Percentiles rank a stretch among this genome's conserved stretches.
Conservation (phyloP, 2,329 filamentous ascomycete species). For the Nothomitra cinnamomea region DNA sequence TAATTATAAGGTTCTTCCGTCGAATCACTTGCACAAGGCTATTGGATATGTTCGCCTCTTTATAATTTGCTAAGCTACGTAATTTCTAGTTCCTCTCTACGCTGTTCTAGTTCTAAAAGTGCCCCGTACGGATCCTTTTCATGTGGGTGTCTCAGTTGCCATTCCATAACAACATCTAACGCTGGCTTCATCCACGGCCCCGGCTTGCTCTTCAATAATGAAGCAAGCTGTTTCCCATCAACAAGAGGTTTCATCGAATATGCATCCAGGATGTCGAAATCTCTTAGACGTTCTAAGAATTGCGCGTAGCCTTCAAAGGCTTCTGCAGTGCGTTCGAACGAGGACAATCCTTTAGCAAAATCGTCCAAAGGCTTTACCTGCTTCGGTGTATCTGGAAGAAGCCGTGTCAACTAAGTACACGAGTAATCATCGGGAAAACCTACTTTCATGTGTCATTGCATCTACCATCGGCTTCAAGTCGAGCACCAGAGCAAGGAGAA, state of each 20-base stretch:
- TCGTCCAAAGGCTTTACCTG: not conserved
- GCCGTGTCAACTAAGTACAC: conserved; percentile 1
- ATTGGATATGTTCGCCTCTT: not conserved
- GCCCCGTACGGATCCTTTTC: conserved; percentile 40
- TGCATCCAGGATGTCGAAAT: conserved; percentile 33
- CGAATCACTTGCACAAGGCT: no score
- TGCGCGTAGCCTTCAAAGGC: conserved; percentile 33
- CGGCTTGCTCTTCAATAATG: conserved; percentile 47
- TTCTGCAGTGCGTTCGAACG: conserved; percentile 15
- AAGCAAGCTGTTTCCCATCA: conserved; percentile 57
- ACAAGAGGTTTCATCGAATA: conserved; percentile 34
- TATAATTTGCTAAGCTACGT: not conserved
- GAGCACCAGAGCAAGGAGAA: conserved; percentile 33
- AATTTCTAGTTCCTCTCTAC: conserved; percentile 30
- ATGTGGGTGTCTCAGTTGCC: conserved; percentile 71
- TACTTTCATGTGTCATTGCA: not conserved
- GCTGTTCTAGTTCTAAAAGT: conserved; percentile 39
- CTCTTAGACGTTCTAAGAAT: conserved; percentile 34
- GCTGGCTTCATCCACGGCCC: conserved; percentile 75
- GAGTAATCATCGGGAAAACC: not conserved
- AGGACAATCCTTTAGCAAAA: conserved; percentile 3
- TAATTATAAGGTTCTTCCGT: no score
- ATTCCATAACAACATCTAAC: conserved; percentile 63
- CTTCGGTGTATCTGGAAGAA: conserved; percentile 11
- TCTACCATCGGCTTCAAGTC: not conserved